phyloP scores from a whole-genome alignment of 1,284 basidiomycete species.

The Inonotus obliquus region DNA sequence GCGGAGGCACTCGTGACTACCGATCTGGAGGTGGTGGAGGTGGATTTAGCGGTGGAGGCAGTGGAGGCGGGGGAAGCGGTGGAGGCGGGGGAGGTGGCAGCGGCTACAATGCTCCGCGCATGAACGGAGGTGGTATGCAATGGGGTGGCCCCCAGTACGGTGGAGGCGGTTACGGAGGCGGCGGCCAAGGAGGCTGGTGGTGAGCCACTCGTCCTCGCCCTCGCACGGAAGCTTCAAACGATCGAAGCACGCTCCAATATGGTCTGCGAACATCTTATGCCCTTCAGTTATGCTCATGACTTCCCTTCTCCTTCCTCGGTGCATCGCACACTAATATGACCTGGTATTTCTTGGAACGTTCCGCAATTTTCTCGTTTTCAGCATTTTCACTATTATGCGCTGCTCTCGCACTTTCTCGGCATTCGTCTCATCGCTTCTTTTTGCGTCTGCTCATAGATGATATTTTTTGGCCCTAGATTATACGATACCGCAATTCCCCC shows the following conservation, averaged over 20 bases:
- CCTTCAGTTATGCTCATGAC: slow-evolving; percentile 12
- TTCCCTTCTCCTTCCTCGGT: background rate
- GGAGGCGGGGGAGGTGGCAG: slow-evolving; percentile 21
- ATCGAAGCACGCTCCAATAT: background rate
- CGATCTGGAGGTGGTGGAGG: slow-evolving; percentile 41
- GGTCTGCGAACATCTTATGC: slow-evolving; percentile 8
- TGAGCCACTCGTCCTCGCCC: slow-evolving; percentile 26
- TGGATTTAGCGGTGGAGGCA: slow-evolving; percentile 29
- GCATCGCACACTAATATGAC: slow-evolving; percentile 12
- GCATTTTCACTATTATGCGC: slow-evolving; percentile 37
- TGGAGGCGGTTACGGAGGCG: slow-evolving; percentile 31
- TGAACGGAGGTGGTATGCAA: slow-evolving; percentile 30
- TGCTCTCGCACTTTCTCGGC: slow-evolving; percentile 46
- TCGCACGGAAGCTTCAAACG: background rate
- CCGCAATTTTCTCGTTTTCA: slow-evolving; percentile 21
- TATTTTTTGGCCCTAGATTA: slow-evolving; percentile 44
- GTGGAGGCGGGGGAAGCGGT: too few species aligned
- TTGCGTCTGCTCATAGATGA: slow-evolving; percentile 48
- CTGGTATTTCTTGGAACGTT: slow-evolving; percentile 23
- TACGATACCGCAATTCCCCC: slow-evolving; percentile 50
- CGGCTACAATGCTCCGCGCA: slow-evolving; percentile 20
- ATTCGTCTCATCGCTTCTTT: slow-evolving; percentile 54
- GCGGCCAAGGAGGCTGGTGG: slow-evolving; percentile 37
- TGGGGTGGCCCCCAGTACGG: slow-evolving; percentile 23
- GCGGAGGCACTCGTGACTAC: slow-evolving; percentile 44